These are phyloP conservation scores for Hemisphaericaspora xylofermentans DNA, from an alignment of 1,139 yeast genomes.

Conservation along the genomic window DNA sequence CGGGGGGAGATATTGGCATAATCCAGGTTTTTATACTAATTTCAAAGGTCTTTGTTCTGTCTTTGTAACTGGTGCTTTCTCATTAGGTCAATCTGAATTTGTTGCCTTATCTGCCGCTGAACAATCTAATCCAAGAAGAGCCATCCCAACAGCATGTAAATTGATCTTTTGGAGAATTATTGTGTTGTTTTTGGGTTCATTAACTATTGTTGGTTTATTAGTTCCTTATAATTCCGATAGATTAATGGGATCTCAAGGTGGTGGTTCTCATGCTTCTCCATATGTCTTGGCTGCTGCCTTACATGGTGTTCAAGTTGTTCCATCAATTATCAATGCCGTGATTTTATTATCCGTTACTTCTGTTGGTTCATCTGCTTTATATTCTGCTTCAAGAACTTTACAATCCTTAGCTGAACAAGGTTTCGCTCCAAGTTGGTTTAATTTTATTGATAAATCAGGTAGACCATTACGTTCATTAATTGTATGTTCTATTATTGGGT, in stretches of 20 bases:
- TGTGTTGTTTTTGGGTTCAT: slow-evolving; percentile 41
- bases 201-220: slow-evolving; percentile 41
- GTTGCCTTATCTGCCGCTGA: slow-evolving; percentile 44
- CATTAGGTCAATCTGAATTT: slow-evolving; percentile 43
- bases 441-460: slow-evolving; percentile 43
- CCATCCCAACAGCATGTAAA: slow-evolving; percentile 44
- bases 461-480: slow-evolving; percentile 44
- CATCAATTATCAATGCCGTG: slow-evolving; percentile 44
- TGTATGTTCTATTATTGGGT: slow-evolving; percentile 32
- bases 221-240: slow-evolving; percentile 40
- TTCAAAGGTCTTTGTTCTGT: slow-evolving; percentile 44
- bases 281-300: slow-evolving; percentile 44
- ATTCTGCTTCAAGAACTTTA: slow-evolving; percentile 44
- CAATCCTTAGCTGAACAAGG: slow-evolving; percentile 46
- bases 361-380: slow-evolving; percentile 45
- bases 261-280: slow-evolving; percentile 43
- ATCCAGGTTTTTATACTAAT: slow-evolving; percentile 38
- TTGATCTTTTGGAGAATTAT: slow-evolving; percentile 41
- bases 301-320: slow-evolving; percentile 39
- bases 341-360: slow-evolving; percentile 46
- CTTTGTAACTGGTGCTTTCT: slow-evolving; percentile 39
- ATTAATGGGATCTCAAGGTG: slow-evolving; percentile 40
- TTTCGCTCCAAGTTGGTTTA: slow-evolving; percentile 42
- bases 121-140: slow-evolving; percentile 38
- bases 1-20: slow-evolving; percentile 49